Conservation (phyloP, 2,329 filamentous ascomycete genomes). For the Cadophora luteo-olivacea region DNA sequence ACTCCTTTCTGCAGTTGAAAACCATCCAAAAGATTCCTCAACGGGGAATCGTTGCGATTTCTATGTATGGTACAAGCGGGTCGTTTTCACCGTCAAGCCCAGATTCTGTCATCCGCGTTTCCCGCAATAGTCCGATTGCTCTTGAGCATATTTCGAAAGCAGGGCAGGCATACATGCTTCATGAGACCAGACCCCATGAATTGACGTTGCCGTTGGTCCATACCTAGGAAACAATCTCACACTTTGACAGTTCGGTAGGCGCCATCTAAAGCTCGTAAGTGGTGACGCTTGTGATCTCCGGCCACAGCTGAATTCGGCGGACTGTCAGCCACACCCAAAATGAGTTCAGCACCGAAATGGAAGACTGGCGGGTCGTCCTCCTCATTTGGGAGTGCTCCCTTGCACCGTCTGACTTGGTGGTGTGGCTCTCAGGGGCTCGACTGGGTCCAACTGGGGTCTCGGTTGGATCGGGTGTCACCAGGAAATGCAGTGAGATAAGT, state of each 20-base stretch:
- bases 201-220: neutral
- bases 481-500: neutral
- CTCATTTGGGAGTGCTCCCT: slow-evolving; percentile 1
- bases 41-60: neutral
- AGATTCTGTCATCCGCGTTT: neutral
- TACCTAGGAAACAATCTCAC: no score
- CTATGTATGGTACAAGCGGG: neutral
- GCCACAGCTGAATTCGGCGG: neutral
- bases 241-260: neutral
- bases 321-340: slow-evolving; percentile 6
- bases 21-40: neutral
- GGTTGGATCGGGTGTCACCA: neutral
- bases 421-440: slow-evolving; percentile 2
- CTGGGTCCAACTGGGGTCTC: neutral
- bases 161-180: neutral
- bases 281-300: neutral
- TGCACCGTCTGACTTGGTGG: neutral
- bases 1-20: neutral
- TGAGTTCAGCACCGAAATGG: slow-evolving; percentile 11
- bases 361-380: neutral
- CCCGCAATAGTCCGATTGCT: neutral
- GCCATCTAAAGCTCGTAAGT: neutral
- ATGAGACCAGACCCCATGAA: neutral
- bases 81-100: neutral
- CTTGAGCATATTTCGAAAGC: neutral